Evolutionary conservation across 441 rosid genomes (phyloP).

Genomic region (Eruca vesicaria): DNA sequence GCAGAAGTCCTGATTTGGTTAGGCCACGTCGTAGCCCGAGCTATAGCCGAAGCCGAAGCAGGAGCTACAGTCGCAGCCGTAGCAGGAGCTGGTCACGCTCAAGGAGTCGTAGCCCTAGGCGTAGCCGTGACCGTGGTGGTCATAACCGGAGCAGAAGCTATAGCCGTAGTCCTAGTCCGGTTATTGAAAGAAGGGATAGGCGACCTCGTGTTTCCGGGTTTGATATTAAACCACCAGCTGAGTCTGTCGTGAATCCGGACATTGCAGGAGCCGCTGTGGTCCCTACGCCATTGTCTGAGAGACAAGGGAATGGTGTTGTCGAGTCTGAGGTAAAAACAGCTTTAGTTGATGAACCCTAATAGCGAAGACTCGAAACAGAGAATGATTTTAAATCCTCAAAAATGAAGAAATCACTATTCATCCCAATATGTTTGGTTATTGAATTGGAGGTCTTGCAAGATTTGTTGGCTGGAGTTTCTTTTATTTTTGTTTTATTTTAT

Average conservation of each 20-base stretch:
- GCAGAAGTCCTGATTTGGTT: conserved; percentile 74
- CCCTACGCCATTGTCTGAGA: not conserved
- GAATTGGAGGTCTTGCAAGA: not conserved
- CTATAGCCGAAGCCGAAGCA: conserved; percentile 49
- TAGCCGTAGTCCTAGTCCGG: conserved; percentile 46
- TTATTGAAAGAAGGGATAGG: conserved; percentile 49
- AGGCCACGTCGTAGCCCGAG: conserved; percentile 62
- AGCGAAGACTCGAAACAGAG: not conserved
- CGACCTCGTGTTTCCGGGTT: conserved; percentile 33
- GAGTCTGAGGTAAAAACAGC: conserved; percentile 18
- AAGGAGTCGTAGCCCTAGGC: conserved; percentile 49
- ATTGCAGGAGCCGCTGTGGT: not conserved
- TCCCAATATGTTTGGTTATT: not conserved
- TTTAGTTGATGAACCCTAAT: not conserved
- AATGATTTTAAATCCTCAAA: not conserved
- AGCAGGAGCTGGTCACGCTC: conserved; percentile 51
- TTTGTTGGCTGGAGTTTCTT: not conserved
- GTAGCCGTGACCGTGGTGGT: conserved; percentile 37
- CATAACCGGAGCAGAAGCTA: conserved; percentile 37
- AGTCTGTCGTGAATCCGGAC: conserved; percentile 21
- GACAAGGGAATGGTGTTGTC: conserved; percentile 24
- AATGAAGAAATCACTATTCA: not conserved
- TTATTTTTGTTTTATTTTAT: not conserved
- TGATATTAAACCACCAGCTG: conserved; percentile 34
- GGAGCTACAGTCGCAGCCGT: conserved; percentile 42